Conservation (phyloP, 2,329 filamentous ascomycete species). For the Neonectria sp. region DNA sequence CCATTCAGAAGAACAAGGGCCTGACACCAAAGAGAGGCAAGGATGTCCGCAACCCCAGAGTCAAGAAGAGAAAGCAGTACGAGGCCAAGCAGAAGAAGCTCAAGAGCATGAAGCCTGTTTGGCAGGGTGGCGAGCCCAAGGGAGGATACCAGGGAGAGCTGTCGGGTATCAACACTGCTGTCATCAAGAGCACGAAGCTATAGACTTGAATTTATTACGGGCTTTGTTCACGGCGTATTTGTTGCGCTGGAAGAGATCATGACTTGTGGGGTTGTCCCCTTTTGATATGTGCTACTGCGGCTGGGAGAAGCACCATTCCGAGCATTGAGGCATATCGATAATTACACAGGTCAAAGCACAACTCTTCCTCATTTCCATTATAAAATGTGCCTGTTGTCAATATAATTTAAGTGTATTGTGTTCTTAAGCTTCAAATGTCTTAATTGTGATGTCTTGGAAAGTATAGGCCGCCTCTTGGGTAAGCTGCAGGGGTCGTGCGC, state of each 20-base stretch:
- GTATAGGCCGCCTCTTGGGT: slow-evolving; percentile 15
- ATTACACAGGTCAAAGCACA: background rate
- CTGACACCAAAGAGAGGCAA: slow-evolving; percentile 91
- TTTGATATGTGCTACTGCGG: background rate
- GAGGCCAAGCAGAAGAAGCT: slow-evolving; percentile 99
- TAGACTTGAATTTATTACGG: slow-evolving; percentile 57
- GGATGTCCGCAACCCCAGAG: slow-evolving; percentile 93
- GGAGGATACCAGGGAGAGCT: slow-evolving; percentile 92
- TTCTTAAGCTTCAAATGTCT: background rate
- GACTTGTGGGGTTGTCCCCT: background rate
- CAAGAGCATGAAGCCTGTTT: slow-evolving; percentile 86
- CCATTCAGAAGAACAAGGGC: slow-evolving; percentile 98
- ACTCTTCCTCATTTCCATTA: background rate
- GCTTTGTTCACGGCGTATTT: slow-evolving; percentile 35
- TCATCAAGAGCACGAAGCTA: slow-evolving; percentile 95
- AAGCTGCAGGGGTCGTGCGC: slow-evolving; percentile 29
- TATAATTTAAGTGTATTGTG: background rate
- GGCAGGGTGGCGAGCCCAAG: slow-evolving; percentile 86
- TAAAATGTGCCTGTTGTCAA: background rate
- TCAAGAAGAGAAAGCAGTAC: slow-evolving; percentile 98
- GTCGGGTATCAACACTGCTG: slow-evolving; percentile 93
- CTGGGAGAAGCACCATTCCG: background rate
- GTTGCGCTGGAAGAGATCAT: background rate
- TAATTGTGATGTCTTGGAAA: background rate
- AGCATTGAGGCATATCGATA: background rate